A percentile compares a stretch with the other conserved stretches of the same genome.
These are phyloP conservation scores for Cladosporium halotolerans DNA, from an alignment of 2,329 filamentous ascomycete genomes.

Conservation along the genomic window DNA sequence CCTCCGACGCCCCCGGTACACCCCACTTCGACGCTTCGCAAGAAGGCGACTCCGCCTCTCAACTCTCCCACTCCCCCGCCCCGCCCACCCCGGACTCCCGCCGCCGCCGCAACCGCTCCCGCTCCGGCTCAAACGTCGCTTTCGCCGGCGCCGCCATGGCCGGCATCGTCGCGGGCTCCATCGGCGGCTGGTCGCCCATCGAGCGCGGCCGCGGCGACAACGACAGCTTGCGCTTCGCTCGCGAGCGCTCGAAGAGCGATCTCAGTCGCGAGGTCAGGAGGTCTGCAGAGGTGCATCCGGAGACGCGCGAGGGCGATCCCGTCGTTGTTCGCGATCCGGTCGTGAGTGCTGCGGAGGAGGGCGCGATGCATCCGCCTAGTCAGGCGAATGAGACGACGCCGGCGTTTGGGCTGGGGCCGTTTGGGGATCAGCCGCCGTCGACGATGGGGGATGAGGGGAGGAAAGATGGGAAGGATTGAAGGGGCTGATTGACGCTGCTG, in stretches of 20 bases:
- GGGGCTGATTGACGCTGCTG: too few relatives aligned
- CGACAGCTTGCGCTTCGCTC: conserved; percentile 33
- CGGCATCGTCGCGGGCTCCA: conserved; percentile 71
- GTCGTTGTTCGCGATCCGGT: conserved; percentile 40
- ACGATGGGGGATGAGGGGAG: neutral
- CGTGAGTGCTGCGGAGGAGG: conserved; percentile 25
- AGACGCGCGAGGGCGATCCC: conserved; percentile 43
- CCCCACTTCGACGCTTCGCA: conserved; percentile 48
- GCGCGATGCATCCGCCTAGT: conserved; percentile 32
- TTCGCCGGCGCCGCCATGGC: conserved; percentile 74
- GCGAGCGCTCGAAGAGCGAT: conserved; percentile 27
- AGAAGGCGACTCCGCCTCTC: conserved; percentile 31
- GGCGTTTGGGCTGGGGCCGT: conserved; percentile 37
- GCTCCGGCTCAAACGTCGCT: conserved; percentile 66
- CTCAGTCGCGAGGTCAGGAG: conserved; percentile 33
- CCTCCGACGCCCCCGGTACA: conserved; percentile 58
- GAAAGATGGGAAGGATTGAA: conserved; percentile 14
- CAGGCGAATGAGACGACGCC: conserved; percentile 41
- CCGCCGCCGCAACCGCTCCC: conserved; percentile 52
- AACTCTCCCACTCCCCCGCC: conserved; percentile 33
- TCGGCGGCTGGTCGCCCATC: conserved; percentile 67
- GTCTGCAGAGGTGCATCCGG: conserved; percentile 41
- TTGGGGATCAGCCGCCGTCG: conserved; percentile 33
- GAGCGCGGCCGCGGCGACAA: conserved; percentile 43
- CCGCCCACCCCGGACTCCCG: conserved; percentile 49